A percentile compares a stretch with the other conserved stretches of the same genome.
phyloP scores from a whole-genome alignment of 176 grass and related monocot species.

The Eremochloa ophiuroides region DNA sequence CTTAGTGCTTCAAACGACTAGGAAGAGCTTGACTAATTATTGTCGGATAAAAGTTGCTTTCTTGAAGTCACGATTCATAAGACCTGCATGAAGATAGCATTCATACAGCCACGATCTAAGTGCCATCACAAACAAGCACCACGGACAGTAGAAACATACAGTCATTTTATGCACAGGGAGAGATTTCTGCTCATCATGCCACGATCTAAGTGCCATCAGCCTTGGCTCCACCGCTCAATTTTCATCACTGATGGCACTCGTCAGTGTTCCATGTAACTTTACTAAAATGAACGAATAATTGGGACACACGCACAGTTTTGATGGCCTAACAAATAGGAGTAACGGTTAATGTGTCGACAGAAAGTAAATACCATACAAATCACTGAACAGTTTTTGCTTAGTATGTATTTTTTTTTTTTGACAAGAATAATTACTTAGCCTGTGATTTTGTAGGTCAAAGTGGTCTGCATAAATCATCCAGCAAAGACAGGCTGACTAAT shows the following conservation, averaged over 20 bases:
- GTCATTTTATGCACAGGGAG: not conserved
- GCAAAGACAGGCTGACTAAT: constrained; percentile 39
- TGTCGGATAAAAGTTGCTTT: not conserved
- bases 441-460: constrained; percentile 42
- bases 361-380: not conserved
- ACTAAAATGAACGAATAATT: too few relatives aligned
- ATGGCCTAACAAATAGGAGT: not conserved
- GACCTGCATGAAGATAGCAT: not conserved
- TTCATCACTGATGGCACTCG: too few relatives aligned
- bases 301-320: not conserved
- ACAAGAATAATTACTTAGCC: not conserved
- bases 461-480: constrained; percentile 18
- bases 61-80: not conserved
- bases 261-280: not conserved
- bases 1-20: not conserved
- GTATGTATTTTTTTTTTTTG: not conserved
- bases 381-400: not conserved
- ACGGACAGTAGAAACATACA: not conserved
- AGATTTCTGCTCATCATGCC: not conserved
- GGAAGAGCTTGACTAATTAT: not conserved
- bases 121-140: too few relatives aligned
- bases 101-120: too few relatives aligned
- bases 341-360: not conserved
- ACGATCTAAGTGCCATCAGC: not conserved
- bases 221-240: not conserved